Evolutionary conservation across 805 yeast species (phyloP).

Genomic region (Metschnikowia koreensis): DNA sequence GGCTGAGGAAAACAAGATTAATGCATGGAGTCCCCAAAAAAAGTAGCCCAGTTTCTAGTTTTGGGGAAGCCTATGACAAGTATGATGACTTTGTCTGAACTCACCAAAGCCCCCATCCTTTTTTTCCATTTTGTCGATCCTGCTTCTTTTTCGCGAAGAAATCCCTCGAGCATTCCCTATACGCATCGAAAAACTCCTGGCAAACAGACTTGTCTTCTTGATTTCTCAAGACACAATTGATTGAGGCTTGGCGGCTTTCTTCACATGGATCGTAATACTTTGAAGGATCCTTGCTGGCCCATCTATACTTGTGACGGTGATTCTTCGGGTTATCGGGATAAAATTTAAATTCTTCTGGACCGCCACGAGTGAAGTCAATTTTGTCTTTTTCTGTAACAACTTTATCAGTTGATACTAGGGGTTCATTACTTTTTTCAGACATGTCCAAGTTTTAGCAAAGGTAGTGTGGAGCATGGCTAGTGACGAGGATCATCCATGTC

Average conservation of each 20-base stretch:
- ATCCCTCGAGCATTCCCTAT: constrained; percentile 68
- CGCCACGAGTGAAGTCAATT: constrained; percentile 58
- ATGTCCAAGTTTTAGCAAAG: not conserved
- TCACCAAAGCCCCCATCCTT: constrained; percentile 46
- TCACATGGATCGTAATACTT: constrained; percentile 91
- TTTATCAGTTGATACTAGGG: constrained; percentile 20
- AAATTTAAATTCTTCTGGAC: constrained; percentile 53
- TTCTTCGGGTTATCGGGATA: constrained; percentile 89
- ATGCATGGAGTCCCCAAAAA: constrained; percentile 1
- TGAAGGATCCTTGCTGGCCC: constrained; percentile 74
- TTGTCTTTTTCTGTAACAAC: constrained; percentile 35
- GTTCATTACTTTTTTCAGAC: not conserved
- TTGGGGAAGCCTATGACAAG: not conserved
- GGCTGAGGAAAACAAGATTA: not conserved
- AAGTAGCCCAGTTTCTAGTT: not conserved
- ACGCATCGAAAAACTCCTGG: constrained; percentile 84
- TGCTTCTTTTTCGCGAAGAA: constrained; percentile 38
- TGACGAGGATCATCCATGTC: too few relatives aligned
- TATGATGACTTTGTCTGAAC: not conserved
- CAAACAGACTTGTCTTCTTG: constrained; percentile 63
- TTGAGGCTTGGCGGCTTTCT: constrained; percentile 83
- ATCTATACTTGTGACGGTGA: constrained; percentile 62
- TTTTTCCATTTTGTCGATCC: constrained; percentile 37
- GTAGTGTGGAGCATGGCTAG: not conserved
- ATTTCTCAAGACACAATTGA: constrained; percentile 78